Evolutionary conservation across 768 basidiomycete genomes (phyloP).

Genomic region (Serendipita vermifera): DNA sequence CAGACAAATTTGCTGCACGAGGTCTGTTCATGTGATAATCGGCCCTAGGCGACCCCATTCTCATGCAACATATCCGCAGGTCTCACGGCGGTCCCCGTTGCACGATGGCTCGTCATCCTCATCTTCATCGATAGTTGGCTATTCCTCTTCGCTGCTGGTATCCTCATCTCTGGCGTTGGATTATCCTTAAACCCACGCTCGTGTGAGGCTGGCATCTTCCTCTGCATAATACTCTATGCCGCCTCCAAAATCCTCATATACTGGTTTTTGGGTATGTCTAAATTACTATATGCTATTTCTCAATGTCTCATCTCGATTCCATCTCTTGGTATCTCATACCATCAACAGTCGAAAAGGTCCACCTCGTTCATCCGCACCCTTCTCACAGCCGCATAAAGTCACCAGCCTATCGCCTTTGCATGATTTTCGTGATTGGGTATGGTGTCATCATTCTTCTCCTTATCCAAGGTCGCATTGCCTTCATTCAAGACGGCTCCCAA

Average conservation of each 20-base stretch:
- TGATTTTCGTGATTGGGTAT: slow-evolving; percentile 28
- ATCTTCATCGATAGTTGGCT: background rate
- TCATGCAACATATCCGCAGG: background rate
- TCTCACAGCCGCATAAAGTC: slow-evolving; percentile 22
- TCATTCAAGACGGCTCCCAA: slow-evolving; percentile 18
- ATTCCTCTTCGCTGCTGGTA: slow-evolving; percentile 24
- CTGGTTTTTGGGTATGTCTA: slow-evolving; percentile 28
- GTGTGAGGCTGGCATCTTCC: slow-evolving; percentile 33
- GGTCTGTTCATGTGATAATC: slow-evolving; percentile 18
- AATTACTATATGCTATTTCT: slow-evolving; percentile 10
- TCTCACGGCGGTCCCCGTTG: background rate
- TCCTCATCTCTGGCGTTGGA: slow-evolving; percentile 35
- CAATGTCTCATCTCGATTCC: background rate
- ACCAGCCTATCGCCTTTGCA: slow-evolving; percentile 31
- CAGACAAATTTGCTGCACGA: slow-evolving; percentile 25
- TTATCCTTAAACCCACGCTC: slow-evolving; percentile 25
- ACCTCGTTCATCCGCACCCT: slow-evolving; percentile 28
- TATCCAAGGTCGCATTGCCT: slow-evolving; percentile 28
- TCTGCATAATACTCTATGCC: slow-evolving; percentile 27
- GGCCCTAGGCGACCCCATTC: slow-evolving; percentile 23
- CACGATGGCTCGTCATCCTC: slow-evolving; percentile 7
- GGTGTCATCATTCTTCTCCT: slow-evolving; percentile 29
- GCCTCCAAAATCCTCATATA: slow-evolving; percentile 31
- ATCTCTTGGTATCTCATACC: background rate
- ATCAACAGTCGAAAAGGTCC: slow-evolving; percentile 31